Conservation (phyloP, 2,329 filamentous ascomycete species). For the Aspergillus sp. region DNA sequence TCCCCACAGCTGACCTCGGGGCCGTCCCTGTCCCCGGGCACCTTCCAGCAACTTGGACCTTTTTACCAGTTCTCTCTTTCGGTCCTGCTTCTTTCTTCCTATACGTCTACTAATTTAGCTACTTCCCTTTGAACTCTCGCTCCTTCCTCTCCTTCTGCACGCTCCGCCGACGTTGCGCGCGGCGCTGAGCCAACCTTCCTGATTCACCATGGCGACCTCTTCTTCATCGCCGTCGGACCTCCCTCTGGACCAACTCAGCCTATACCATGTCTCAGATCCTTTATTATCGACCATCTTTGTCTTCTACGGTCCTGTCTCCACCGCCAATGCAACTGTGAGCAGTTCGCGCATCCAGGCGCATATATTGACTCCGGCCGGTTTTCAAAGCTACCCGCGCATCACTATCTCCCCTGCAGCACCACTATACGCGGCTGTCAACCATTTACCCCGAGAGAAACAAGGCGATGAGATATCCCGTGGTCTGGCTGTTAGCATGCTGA, state of each 20-base stretch:
- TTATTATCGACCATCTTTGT: slow-evolving; percentile 79
- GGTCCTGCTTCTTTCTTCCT: slow-evolving; percentile 11
- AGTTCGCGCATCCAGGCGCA: slow-evolving; percentile 95
- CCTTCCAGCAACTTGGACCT: not conserved
- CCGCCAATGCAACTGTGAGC: slow-evolving; percentile 81
- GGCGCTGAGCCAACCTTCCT: slow-evolving; percentile 19
- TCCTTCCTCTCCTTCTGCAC: slow-evolving; percentile 9
- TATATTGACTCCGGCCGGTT: slow-evolving; percentile 85
- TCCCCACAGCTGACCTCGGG: slow-evolving; percentile 10
- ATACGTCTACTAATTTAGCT: slow-evolving; percentile 14
- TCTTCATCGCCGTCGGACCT: slow-evolving; percentile 75
- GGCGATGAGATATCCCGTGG: slow-evolving; percentile 92
- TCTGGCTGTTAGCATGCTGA: slow-evolving; percentile 88
- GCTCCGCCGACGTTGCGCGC: slow-evolving; percentile 8
- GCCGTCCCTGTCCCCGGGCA: not conserved
- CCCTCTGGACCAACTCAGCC: slow-evolving; percentile 77
- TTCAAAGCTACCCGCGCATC: slow-evolving; percentile 86
- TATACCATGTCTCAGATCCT: slow-evolving; percentile 88
- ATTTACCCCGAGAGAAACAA: slow-evolving; percentile 90
- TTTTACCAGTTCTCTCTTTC: slow-evolving; percentile 9
- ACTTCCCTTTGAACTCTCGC: slow-evolving; percentile 12
- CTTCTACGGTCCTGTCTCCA: slow-evolving; percentile 91
- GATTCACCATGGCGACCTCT: slow-evolving; percentile 75
- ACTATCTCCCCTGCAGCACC: slow-evolving; percentile 92
- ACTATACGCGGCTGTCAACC: slow-evolving; percentile 86